phyloP scores from a whole-genome alignment of 73 alveolate genomes.

The Paramecium octaurelia region DNA sequence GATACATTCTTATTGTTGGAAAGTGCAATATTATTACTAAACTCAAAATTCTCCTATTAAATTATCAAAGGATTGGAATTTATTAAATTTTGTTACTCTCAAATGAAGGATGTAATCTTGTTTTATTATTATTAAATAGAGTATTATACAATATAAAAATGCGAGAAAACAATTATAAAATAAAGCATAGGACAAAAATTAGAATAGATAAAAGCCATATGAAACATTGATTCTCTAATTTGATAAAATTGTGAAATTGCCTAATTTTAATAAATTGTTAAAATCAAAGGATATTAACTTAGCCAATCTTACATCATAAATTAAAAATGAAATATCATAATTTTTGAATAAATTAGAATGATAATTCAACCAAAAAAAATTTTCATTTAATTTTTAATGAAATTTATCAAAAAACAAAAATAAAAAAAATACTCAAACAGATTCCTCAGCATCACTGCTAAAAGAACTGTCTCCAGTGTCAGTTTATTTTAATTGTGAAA shows the following conservation, averaged over 20 bases:
- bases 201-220: background rate
- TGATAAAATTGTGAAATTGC: background rate
- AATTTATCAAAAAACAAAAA: background rate
- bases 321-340: background rate
- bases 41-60: background rate
- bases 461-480: slow-evolving; percentile 52
- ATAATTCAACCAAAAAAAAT: background rate
- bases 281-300: background rate
- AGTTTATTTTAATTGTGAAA: background rate
- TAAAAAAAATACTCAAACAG: background rate
- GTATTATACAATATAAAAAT: background rate
- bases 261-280: background rate
- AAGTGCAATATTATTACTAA: background rate
- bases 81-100: background rate
- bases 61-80: background rate
- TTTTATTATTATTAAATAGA: background rate
- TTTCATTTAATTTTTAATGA: background rate
- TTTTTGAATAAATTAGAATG: background rate
- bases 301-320: background rate
- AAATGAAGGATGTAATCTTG: background rate
- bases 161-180: background rate
- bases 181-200: background rate
- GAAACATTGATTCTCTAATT: background rate
- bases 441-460: slow-evolving; percentile 43
- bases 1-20: background rate